Evolutionary conservation across 345 rosid species (phyloP), one percentile per base, ranked within the genome.

Genomic region (Aquilaria sinensis): DNA sequence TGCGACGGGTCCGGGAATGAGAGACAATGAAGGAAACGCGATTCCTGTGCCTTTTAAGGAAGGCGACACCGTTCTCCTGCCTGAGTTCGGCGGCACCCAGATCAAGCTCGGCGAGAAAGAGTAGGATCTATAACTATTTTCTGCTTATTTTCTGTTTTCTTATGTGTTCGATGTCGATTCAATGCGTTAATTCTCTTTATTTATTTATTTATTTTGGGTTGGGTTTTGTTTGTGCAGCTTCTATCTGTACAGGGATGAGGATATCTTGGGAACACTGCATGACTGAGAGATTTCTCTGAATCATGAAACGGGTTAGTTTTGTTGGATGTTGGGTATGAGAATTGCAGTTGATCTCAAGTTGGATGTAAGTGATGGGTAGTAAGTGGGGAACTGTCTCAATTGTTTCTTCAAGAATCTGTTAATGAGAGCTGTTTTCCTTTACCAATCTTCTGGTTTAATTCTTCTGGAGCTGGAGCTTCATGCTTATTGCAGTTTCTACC

Each of bases 1-100:
- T 23, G 87, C 96, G 0, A 89, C 81, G 11, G 97, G 96, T 10
- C 89, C 91, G 11, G 94, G 97, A 31, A 67, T 77, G 52, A 77
- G 83, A 12, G 85, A 67, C 70, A 72, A 61, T 47, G 88, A 86
- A 8, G 96, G 94, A 57, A 84, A 85, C 11, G 43, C 72, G n/a
- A 72, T 88, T 46, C 83, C 89, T 13, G 77, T 86, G 10, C 66
- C 83, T 1, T 81, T 91, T 0, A 91, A 88, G 78, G 96, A 91
- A 80, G 96, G 96, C 7, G 97, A 91, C 67, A 80, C 85, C 9
- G 97, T 88, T 57, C 97, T 91, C 54, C 72, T 91, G 71, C 96
- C 97, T 2, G 94, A 85, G 51, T 88, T 78, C 68, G 94, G 92
- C 0, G 97, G 97, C 31, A 79, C 89, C 3, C 78, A 80, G 47